Percentiles rank a stretch among this genome's conserved stretches.
Evolutionary conservation across 768 basidiomycete genomes (phyloP).

Genomic region (Russula virescens): DNA sequence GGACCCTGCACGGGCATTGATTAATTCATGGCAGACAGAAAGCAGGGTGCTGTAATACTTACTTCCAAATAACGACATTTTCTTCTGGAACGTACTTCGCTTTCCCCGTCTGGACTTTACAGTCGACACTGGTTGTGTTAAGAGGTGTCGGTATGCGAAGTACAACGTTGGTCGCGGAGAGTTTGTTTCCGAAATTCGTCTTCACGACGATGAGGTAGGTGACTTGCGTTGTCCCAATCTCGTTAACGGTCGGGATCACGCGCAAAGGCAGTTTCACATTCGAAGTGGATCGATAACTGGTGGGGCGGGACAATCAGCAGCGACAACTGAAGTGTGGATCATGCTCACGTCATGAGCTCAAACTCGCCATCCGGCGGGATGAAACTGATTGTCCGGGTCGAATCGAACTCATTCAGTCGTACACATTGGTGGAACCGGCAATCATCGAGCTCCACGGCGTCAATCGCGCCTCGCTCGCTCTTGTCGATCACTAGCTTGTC

Average conservation of each 20-base stretch:
- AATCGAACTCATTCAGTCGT: conserved; percentile 89
- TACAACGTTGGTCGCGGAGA: conserved; percentile 89
- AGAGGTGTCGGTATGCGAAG: conserved; percentile 93
- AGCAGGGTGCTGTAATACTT: conserved; percentile 32
- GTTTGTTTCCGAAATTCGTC: conserved; percentile 85
- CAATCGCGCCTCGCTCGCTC: conserved; percentile 48
- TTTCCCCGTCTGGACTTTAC: conserved; percentile 88
- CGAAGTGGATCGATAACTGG: conserved; percentile 89
- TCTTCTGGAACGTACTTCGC: conserved; percentile 97
- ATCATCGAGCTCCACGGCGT: conserved; percentile 94
- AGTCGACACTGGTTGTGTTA: conserved; percentile 89
- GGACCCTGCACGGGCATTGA: conserved; percentile 58
- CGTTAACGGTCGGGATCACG: conserved; percentile 85
- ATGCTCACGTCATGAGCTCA: conserved; percentile 85
- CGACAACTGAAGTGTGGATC: background rate
- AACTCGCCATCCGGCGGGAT: conserved; percentile 99
- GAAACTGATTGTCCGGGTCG: conserved; percentile 90
- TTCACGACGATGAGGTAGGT: conserved; percentile 86
- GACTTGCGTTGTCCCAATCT: conserved; percentile 88
- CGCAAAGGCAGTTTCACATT: conserved; percentile 94
- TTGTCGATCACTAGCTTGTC: conserved; percentile 98
- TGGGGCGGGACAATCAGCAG: conserved; percentile 3
- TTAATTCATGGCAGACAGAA: background rate
- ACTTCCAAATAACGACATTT: conserved; percentile 99
- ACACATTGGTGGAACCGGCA: conserved; percentile 99